Conservation (phyloP, 306 rosid genomes). For the Myrica gale region DNA sequence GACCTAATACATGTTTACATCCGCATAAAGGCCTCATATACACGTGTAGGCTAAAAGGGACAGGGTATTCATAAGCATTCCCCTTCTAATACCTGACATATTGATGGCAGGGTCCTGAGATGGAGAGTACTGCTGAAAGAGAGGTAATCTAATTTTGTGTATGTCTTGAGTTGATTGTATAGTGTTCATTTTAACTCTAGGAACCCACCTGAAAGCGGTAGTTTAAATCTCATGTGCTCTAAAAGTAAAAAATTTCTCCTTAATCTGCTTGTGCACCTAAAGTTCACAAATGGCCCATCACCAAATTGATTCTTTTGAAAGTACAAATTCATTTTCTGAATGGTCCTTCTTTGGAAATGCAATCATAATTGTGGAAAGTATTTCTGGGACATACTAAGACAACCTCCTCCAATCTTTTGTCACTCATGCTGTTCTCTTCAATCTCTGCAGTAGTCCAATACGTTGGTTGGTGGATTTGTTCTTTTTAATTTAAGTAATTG, state of each 20-base stretch:
- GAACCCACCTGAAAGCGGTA: background rate
- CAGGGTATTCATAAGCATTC: background rate
- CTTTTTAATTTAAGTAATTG: background rate
- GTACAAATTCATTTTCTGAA: background rate
- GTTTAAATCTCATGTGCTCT: background rate
- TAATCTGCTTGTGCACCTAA: background rate
- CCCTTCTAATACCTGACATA: conserved; percentile 21
- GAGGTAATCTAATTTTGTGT: conserved; percentile 37
- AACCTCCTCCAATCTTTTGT: conserved; percentile 1
- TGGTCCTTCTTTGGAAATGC: background rate
- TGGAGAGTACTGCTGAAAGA: conserved; percentile 21
- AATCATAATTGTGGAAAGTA: background rate
- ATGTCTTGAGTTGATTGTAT: conserved; percentile 12
- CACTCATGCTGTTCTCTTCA: background rate
- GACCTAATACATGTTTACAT: background rate
- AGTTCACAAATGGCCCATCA: background rate
- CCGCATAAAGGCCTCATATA: background rate
- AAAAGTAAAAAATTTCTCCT: background rate
- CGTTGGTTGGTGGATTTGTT: background rate
- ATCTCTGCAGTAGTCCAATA: background rate
- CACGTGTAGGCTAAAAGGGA: background rate
- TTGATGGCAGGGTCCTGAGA: conserved; percentile 49
- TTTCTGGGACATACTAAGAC: background rate
- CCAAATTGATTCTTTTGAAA: background rate
- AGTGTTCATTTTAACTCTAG: background rate